A percentile compares a stretch with the other conserved stretches of the same genome.
These are phyloP conservation scores for Picea glauca DNA, from an alignment of 75 land plant genomes.

Conservation along the genomic window DNA sequence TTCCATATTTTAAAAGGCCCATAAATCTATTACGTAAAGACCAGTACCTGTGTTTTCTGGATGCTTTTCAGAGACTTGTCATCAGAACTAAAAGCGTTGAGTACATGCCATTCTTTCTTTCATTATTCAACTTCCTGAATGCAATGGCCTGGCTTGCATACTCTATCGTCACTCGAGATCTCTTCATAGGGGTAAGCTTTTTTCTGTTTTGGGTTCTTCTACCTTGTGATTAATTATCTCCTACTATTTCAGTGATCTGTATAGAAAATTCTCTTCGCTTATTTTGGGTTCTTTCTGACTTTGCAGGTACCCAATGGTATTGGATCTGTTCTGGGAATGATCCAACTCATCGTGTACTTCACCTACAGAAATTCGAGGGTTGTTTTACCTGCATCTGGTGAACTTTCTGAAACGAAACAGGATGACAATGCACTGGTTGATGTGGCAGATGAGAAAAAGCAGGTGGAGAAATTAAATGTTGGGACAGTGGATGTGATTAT, in stretches of 20 bases:
- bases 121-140: constrained; percentile 20
- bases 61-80: constrained; percentile 1
- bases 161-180: constrained; percentile 20
- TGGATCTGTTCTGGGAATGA: not conserved
- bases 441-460: too few species aligned
- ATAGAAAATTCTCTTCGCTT: not conserved
- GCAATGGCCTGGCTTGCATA: constrained; percentile 21
- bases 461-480: too few species aligned
- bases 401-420: too few species aligned
- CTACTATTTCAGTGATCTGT: not conserved
- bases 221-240: too few species aligned
- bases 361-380: not conserved
- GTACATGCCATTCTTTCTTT: constrained; percentile 28
- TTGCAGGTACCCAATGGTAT: constrained; percentile 8
- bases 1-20: too few species aligned
- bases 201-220: not conserved
- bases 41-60: too few species aligned
- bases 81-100: constrained; percentile 22
- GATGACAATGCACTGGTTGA: too few species aligned
- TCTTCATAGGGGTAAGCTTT: constrained; percentile 21
- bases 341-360: not conserved
- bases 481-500: too few species aligned
- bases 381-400: too few species aligned
- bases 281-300: not conserved
- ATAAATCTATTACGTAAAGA: too few species aligned